Evolutionary conservation across 345 rosid species (phyloP).

Genomic region (Populus euphratica): DNA sequence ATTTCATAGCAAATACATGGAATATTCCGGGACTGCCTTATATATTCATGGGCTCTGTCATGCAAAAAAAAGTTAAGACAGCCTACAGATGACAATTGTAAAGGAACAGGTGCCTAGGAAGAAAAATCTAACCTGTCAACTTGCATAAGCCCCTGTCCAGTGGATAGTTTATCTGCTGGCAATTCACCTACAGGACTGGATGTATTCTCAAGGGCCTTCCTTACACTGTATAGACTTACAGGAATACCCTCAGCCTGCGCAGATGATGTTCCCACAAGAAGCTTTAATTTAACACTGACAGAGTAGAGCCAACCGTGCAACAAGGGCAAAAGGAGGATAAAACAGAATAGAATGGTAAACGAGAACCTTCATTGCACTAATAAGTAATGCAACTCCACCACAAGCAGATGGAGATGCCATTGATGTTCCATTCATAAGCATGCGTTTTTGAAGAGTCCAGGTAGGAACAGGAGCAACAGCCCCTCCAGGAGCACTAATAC

Average conservation of each 20-base stretch:
- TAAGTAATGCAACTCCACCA: slow-evolving; percentile 86
- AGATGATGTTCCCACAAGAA: slow-evolving; percentile 20
- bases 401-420: slow-evolving; percentile 99
- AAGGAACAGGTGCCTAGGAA: slow-evolving; percentile 8
- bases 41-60: slow-evolving; percentile 81
- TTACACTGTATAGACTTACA: slow-evolving; percentile 79
- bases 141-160: slow-evolving; percentile 97
- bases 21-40: slow-evolving; percentile 45
- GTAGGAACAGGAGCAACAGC: slow-evolving; percentile 99
- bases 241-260: slow-evolving; percentile 73
- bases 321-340: slow-evolving; percentile 9
- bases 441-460: slow-evolving; percentile 97
- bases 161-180: slow-evolving; percentile 79
- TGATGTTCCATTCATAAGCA: slow-evolving; percentile 99
- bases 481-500: slow-evolving; percentile 97
- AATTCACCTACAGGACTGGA: slow-evolving; percentile 60
- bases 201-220: slow-evolving; percentile 92
- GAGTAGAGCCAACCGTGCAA: slow-evolving; percentile 3
- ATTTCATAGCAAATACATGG: slow-evolving; percentile 70
- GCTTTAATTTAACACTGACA: slow-evolving; percentile 8
- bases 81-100: slow-evolving; percentile 4
- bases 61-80: slow-evolving; percentile 17
- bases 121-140: slow-evolving; percentile 75
- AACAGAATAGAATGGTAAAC: background rate
- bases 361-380: slow-evolving; percentile 93